Evolutionary conservation across 2,329 filamentous ascomycete genomes (phyloP).

Genomic region (Aspergillus sp.): DNA sequence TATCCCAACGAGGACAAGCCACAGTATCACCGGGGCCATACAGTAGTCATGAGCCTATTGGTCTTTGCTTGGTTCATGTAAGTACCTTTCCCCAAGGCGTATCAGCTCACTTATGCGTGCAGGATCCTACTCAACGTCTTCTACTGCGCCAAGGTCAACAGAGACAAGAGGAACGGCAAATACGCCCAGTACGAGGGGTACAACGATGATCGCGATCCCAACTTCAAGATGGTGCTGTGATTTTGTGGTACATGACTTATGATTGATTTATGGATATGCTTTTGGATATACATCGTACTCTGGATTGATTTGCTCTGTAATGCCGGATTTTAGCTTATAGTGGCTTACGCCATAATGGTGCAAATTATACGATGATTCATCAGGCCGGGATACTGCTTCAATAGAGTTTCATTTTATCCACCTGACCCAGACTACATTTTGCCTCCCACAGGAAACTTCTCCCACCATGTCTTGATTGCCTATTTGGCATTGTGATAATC

Average conservation of each 20-base stretch:
- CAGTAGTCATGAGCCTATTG: constrained; percentile 63
- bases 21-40: constrained; percentile 65
- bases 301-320: no score
- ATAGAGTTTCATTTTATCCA: no score
- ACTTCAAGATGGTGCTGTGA: constrained; percentile 65
- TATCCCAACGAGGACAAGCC: constrained; percentile 63
- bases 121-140: constrained; percentile 65
- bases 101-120: constrained; percentile 24
- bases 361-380: no score
- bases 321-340: not conserved
- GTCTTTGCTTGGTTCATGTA: constrained; percentile 68
- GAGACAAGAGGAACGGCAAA: constrained; percentile 64
- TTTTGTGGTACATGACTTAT: not conserved
- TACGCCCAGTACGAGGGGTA: constrained; percentile 61
- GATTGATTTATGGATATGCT: not conserved
- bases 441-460: no score
- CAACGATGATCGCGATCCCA: constrained; percentile 67
- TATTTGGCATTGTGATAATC: not conserved
- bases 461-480: not conserved
- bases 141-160: constrained; percentile 67
- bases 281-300: not conserved
- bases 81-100: constrained; percentile 38
- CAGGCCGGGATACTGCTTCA: no score
- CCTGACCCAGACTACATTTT: no score
- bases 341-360: no score